Conservation (phyloP, 2,329 filamentous ascomycete species). For the Mycogone perniciosa region DNA sequence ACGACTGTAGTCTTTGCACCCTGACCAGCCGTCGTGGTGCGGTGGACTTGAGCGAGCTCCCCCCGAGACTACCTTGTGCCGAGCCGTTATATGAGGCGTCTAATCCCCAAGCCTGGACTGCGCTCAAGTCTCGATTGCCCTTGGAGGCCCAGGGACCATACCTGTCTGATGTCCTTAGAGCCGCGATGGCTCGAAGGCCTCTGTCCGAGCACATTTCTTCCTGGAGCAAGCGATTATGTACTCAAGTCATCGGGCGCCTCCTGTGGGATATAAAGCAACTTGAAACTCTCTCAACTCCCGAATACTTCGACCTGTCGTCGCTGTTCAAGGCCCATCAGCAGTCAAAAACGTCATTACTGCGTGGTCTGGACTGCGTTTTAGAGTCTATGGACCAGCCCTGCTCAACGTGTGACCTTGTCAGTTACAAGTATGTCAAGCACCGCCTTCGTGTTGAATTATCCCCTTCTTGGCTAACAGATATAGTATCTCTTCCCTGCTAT, state of each 20-base stretch:
- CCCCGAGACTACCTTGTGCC: conserved; percentile 21
- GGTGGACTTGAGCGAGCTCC: conserved; percentile 25
- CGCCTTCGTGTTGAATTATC: too few relatives aligned
- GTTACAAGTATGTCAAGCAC: conserved; percentile 21
- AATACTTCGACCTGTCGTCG: conserved; percentile 21
- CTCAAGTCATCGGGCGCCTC: conserved; percentile 25
- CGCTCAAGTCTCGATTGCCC: conserved; percentile 15
- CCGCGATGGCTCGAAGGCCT: conserved; percentile 4
- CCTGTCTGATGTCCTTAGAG: conserved; percentile 7
- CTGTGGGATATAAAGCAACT: conserved; percentile 26
- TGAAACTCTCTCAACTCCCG: conserved; percentile 20
- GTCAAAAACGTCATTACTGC: conserved; percentile 18
- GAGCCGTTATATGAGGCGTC: conserved; percentile 26
- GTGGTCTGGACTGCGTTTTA: conserved; percentile 17
- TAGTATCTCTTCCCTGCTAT: conserved; percentile 22
- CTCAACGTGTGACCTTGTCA: conserved; percentile 23
- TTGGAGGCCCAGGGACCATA: conserved; percentile 5
- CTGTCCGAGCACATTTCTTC: conserved; percentile 15
- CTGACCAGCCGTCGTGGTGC: conserved; percentile 23
- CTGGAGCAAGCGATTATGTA: conserved; percentile 25
- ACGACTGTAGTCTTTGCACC: conserved; percentile 27
- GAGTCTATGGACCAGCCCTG: conserved; percentile 18
- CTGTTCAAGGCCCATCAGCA: conserved; percentile 20
- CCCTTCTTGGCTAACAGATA: conserved; percentile 4
- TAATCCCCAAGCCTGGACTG: conserved; percentile 22